phyloP scores from a whole-genome alignment of 352 stramenopile genomes.

The Pseudoperonospora humuli region DNA sequence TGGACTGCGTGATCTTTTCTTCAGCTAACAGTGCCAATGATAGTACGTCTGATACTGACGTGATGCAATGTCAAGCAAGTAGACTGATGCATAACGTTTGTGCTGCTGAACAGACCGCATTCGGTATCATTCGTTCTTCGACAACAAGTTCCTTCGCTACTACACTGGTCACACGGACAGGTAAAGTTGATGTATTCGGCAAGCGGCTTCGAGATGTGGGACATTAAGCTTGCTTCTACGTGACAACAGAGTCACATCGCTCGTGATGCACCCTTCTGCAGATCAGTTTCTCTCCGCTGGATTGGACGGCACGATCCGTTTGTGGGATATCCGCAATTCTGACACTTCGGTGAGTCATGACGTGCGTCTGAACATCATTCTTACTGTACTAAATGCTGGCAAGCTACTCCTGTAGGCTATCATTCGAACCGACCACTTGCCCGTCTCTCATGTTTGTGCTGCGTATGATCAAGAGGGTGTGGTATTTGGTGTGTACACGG shows the following conservation, averaged over 20 bases:
- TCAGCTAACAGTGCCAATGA: constrained; percentile 68
- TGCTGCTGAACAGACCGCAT: constrained; percentile 48
- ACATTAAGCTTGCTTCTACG: background rate
- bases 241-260: constrained; percentile 53
- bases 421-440: constrained; percentile 54
- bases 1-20: constrained; percentile 82
- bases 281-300: constrained; percentile 81
- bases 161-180: constrained; percentile 70
- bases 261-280: constrained; percentile 81
- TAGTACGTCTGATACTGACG: constrained; percentile 26
- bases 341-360: constrained; percentile 40
- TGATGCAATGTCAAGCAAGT: background rate
- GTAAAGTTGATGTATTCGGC: constrained; percentile 16
- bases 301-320: constrained; percentile 63
- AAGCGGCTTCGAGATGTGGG: background rate
- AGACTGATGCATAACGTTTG: background rate
- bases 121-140: constrained; percentile 83
- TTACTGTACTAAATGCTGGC: background rate
- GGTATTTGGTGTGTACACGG: constrained; percentile 80
- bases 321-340: constrained; percentile 73
- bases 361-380: background rate
- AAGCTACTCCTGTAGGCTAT: constrained; percentile 31
- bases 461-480: constrained; percentile 81
- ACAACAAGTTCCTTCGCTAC: constrained; percentile 87
- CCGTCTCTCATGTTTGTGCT: constrained; percentile 53